phyloP scores from a whole-genome alignment of 148 eudicot genomes.

The Chenopodium berlandieri region DNA sequence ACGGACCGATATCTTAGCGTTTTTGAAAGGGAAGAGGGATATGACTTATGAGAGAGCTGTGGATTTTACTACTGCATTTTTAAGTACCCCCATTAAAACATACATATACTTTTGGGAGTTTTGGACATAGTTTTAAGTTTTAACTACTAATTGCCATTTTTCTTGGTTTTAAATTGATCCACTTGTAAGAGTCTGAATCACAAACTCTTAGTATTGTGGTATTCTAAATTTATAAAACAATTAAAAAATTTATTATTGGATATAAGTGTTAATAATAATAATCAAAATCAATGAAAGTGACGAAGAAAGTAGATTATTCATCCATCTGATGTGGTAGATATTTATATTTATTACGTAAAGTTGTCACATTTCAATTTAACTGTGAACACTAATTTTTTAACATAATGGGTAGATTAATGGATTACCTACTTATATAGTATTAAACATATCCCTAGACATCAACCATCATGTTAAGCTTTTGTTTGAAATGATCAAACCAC shows the following conservation, averaged over 20 bases:
- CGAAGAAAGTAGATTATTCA: background rate
- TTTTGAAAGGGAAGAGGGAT: too few species aligned
- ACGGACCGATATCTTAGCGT: background rate
- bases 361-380: background rate
- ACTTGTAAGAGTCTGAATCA: background rate
- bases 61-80: background rate
- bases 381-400: background rate
- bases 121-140: background rate
- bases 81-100: background rate
- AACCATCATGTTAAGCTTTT: too few species aligned
- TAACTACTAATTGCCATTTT: too few species aligned
- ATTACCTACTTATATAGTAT: background rate
- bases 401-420: background rate
- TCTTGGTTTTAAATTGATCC: background rate
- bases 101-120: background rate
- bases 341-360: too few species aligned
- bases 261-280: too few species aligned
- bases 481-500: too few species aligned
- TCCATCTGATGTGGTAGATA: background rate
- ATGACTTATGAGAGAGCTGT: too few species aligned
- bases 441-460: too few species aligned
- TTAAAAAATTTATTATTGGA: too few species aligned
- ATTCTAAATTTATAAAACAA: background rate
- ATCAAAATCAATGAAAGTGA: background rate
- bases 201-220: background rate